phyloP scores from a whole-genome alignment of 805 yeast species.

The Suhomyces canberraensis region DNA sequence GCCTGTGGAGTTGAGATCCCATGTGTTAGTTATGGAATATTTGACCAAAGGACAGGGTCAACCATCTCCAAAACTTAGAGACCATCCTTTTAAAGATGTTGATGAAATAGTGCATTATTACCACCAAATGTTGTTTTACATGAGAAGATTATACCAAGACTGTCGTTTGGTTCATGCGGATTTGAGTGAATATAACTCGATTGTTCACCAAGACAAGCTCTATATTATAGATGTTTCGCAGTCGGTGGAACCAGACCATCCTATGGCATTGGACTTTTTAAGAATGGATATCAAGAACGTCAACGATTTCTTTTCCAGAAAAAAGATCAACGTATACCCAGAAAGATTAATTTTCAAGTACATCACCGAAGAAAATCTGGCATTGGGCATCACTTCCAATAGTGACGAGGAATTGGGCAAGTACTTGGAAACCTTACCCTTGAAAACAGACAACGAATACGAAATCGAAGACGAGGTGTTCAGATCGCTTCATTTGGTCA shows the following conservation, averaged over 20 bases:
- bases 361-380: slow-evolving; percentile 50
- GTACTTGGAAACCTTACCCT: slow-evolving; percentile 51
- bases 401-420: slow-evolving; percentile 39
- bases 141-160: slow-evolving; percentile 81
- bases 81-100: slow-evolving; percentile 67
- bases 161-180: slow-evolving; percentile 96
- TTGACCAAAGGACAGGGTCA: slow-evolving; percentile 74
- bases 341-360: slow-evolving; percentile 81
- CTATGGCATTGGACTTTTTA: slow-evolving; percentile 89
- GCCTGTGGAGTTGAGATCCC: slow-evolving; percentile 83
- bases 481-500: slow-evolving; percentile 71
- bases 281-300: slow-evolving; percentile 98
- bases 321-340: slow-evolving; percentile 71
- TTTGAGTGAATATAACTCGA: slow-evolving; percentile 88
- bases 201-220: slow-evolving; percentile 73
- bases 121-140: slow-evolving; percentile 74
- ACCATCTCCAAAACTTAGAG: slow-evolving; percentile 88
- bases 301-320: slow-evolving; percentile 76
- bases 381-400: slow-evolving; percentile 35
- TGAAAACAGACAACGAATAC: slow-evolving; percentile 59
- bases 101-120: slow-evolving; percentile 68
- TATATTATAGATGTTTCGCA: slow-evolving; percentile 96
- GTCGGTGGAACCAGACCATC: slow-evolving; percentile 96
- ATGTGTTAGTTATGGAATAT: slow-evolving; percentile 93
- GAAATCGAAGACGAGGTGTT: slow-evolving; percentile 75